phyloP scores from a whole-genome alignment of 2,329 filamentous ascomycete species.

The Sporothrix globosa region DNA sequence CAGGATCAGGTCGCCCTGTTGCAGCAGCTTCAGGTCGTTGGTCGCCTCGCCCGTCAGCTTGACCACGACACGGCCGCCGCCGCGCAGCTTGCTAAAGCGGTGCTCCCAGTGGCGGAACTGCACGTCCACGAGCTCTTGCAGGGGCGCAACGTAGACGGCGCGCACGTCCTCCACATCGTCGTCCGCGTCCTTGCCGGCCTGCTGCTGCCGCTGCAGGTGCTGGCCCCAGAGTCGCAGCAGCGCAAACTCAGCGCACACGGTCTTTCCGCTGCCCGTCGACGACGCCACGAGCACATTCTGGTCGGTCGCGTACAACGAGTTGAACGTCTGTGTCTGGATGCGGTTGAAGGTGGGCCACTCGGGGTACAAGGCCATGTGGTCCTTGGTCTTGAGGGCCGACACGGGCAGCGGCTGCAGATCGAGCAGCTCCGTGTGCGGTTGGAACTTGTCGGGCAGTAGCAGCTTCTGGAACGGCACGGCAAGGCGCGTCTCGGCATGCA shows the following conservation, averaged over 20 bases:
- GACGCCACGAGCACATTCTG: conserved; percentile 93
- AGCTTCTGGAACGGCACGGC: conserved; percentile 95
- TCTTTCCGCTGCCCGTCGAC: conserved; percentile 95
- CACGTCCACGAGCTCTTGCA: conserved; percentile 87
- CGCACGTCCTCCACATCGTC: conserved; percentile 72
- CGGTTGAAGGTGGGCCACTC: conserved; percentile 91
- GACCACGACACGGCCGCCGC: conserved; percentile 86
- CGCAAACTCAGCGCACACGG: conserved; percentile 93
- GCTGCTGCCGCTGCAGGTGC: conserved; percentile 46
- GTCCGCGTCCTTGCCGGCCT: background rate
- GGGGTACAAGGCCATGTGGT: conserved; percentile 80
- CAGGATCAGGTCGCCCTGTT: conserved; percentile 83
- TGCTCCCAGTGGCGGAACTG: conserved; percentile 83
- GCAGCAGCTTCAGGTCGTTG: conserved; percentile 84
- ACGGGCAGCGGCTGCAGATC: conserved; percentile 91
- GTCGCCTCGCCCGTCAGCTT: conserved; percentile 94
- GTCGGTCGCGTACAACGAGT: conserved; percentile 85
- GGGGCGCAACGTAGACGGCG: conserved; percentile 91
- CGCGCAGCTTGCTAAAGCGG: conserved; percentile 70
- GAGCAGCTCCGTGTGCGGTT: conserved; percentile 86
- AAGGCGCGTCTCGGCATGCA: conserved; percentile 93
- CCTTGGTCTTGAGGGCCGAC: conserved; percentile 79
- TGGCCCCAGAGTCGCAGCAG: conserved; percentile 85
- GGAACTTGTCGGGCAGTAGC: conserved; percentile 92
- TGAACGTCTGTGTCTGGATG: conserved; percentile 96